Evolutionary conservation across 2,329 filamentous ascomycete species (phyloP).

Genomic region (Phaeophleospora eucalypticola): DNA sequence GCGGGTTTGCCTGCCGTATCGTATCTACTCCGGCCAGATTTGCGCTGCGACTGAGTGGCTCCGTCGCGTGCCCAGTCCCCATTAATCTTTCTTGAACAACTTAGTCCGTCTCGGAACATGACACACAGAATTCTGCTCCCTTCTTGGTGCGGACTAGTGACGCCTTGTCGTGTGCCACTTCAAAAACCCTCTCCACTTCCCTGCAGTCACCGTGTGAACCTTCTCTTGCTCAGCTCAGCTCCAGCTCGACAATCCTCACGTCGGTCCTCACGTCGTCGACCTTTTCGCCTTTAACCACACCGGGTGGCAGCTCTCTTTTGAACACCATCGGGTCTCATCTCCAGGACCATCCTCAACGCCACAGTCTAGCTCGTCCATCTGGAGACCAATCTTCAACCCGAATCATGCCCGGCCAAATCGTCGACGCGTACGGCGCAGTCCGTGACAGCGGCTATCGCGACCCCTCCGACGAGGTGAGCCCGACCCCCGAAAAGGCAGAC

Average conservation of each 20-base stretch:
- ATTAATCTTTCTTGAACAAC: background rate
- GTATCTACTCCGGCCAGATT: background rate
- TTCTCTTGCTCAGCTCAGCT: background rate
- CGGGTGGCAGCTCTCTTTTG: too few species aligned
- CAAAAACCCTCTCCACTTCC: background rate
- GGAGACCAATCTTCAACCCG: too few species aligned
- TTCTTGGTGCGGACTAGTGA: background rate
- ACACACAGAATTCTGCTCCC: background rate
- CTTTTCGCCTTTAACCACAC: background rate
- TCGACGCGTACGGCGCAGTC: slow-evolving; percentile 12
- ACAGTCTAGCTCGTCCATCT: too few species aligned
- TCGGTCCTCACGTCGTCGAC: background rate
- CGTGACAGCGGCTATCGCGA: slow-evolving; percentile 16
- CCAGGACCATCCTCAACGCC: too few species aligned
- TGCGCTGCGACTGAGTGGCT: background rate
- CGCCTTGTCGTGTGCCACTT: background rate
- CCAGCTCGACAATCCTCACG: background rate
- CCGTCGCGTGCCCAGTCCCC: background rate
- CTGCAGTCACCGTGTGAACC: background rate
- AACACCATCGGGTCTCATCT: too few species aligned
- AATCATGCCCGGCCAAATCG: background rate
- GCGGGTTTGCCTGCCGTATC: background rate
- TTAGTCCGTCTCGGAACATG: too few species aligned
- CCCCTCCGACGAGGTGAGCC: slow-evolving; percentile 9
- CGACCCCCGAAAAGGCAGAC: slow-evolving; percentile 6